Conservation (phyloP, 148 eudicot species). For the Spergularia marina region DNA sequence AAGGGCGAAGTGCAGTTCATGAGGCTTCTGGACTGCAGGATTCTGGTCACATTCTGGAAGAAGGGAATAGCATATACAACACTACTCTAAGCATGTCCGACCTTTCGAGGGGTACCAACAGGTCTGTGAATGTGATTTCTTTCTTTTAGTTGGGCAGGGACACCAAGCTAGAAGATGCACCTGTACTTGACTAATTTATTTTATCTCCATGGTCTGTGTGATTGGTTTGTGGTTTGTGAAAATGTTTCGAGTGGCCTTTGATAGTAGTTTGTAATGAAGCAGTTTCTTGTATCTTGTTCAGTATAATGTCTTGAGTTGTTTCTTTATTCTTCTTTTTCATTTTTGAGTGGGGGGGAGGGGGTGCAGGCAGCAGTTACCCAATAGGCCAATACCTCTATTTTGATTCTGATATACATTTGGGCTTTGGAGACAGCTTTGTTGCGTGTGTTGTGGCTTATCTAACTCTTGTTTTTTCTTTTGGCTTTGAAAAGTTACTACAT, state of each 20-base stretch:
- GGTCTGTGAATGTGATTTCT: constrained; percentile 38
- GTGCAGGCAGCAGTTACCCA: no score
- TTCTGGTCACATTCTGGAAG: constrained; percentile 91
- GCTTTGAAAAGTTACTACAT: constrained; percentile 71
- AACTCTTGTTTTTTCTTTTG: neutral
- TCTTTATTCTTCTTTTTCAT: no score
- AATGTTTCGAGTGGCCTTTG: neutral
- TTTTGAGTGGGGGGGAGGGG: no score
- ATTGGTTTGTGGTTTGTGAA: neutral
- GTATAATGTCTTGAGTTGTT: no score
- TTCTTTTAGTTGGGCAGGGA: neutral
- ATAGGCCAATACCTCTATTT: neutral
- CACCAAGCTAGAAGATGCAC: neutral
- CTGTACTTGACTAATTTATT: neutral
- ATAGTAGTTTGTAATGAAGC: no score
- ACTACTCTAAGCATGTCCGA: constrained; percentile 93
- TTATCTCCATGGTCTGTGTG: neutral
- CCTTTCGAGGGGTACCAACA: constrained; percentile 83
- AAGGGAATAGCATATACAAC: constrained; percentile 84
- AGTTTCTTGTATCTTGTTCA: no score
- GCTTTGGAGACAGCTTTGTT: neutral
- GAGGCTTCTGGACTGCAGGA: constrained; percentile 80
- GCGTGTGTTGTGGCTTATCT: constrained; percentile 14
- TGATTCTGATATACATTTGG: neutral
- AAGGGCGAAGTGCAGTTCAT: constrained; percentile 89